These are phyloP conservation scores for Neonectria neomacrospora DNA, from an alignment of 2,329 filamentous ascomycete genomes.

Conservation along the genomic window DNA sequence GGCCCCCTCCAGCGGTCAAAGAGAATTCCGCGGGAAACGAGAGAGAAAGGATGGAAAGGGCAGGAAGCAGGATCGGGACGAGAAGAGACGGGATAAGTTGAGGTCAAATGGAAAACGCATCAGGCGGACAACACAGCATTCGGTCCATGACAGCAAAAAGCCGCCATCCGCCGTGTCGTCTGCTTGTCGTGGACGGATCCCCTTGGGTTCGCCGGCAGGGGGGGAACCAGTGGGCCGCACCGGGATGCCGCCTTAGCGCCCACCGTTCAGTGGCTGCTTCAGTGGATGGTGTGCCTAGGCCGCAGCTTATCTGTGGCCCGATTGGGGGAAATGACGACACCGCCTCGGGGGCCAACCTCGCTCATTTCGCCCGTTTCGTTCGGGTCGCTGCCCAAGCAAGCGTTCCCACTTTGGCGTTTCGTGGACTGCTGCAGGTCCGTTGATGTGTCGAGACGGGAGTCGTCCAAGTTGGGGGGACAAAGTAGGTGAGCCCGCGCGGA, in stretches of 20 bases:
- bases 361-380: constrained; percentile 9
- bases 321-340: constrained; percentile 34
- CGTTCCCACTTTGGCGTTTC: neutral
- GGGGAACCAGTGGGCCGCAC: neutral
- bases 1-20: neutral
- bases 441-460: neutral
- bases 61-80: constrained; percentile 18
- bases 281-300: constrained; percentile 13
- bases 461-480: neutral
- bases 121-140: neutral
- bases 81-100: neutral
- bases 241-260: constrained; percentile 5
- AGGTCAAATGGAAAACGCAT: constrained; percentile 1
- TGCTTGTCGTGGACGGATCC: constrained; percentile 11
- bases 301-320: constrained; percentile 27
- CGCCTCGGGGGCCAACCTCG: constrained; percentile 15
- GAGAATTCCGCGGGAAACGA: neutral
- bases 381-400: neutral
- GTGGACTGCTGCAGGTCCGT: neutral
- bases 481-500: neutral
- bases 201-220: constrained; percentile 16
- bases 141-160: neutral
- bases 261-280: neutral
- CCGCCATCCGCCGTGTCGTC: neutral
- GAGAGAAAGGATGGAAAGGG: constrained; percentile 11